phyloP scores from a whole-genome alignment of 164 flowering plant genomes.

The Brasenia schreberi region DNA sequence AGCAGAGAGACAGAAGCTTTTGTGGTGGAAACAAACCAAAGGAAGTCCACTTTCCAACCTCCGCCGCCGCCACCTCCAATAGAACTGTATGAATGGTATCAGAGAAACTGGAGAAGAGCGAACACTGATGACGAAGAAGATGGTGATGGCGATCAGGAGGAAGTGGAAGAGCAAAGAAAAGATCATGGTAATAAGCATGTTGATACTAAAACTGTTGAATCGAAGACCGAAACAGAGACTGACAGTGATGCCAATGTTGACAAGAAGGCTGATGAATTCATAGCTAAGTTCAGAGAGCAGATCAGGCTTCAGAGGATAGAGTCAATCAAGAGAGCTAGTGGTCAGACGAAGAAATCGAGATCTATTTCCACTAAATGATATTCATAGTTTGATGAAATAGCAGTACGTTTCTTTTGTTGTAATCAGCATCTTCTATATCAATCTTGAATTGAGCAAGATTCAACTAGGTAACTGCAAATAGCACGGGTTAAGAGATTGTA shows the following conservation, averaged over 20 bases:
- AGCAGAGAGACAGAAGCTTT: background rate
- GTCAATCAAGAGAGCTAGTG: conserved; percentile 39
- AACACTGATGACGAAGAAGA: background rate
- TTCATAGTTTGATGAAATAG: background rate
- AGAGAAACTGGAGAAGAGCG: background rate
- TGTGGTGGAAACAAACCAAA: background rate
- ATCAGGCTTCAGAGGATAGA: conserved; percentile 83
- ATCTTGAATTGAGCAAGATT: background rate
- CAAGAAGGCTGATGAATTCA: conserved; percentile 88
- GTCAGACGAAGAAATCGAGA: conserved; percentile 5
- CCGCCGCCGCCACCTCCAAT: background rate
- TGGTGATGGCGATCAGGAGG: background rate
- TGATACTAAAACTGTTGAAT: background rate
- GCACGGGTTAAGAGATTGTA: background rate
- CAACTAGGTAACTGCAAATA: background rate
- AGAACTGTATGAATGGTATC: background rate
- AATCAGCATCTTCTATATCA: background rate
- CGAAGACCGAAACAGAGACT: background rate
- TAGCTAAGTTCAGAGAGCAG: conserved; percentile 91
- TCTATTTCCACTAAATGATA: background rate
- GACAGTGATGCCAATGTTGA: conserved; percentile 36
- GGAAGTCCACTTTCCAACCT: background rate
- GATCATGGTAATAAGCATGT: background rate
- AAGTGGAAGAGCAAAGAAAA: background rate
- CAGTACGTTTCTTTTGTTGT: background rate